Conservation (phyloP, 2,329 filamentous ascomycete species). For the Cryphonectria naterciae region DNA sequence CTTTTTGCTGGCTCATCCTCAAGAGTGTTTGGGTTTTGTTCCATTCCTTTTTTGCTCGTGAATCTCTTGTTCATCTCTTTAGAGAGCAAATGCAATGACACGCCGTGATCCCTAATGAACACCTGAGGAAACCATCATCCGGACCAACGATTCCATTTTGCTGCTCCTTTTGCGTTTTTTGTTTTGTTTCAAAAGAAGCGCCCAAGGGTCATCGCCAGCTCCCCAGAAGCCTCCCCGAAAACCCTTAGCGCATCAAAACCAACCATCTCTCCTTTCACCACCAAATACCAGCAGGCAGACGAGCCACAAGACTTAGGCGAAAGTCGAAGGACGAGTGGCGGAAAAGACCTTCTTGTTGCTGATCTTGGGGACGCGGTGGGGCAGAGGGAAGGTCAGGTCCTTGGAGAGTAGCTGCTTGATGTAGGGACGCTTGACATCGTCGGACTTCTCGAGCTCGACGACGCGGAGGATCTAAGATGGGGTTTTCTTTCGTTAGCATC, state of each 20-base stretch:
- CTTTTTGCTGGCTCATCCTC: conserved; percentile 2
- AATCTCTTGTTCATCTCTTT: conserved; percentile 36
- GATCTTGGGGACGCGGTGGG: conserved; percentile 89
- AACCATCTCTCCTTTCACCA: background rate
- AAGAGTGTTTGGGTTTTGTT: conserved; percentile 47
- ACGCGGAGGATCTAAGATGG: conserved; percentile 87
- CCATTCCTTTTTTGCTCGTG: conserved; percentile 39
- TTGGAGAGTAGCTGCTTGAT: conserved; percentile 98
- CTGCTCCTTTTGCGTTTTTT: conserved; percentile 3
- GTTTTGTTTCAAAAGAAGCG: conserved; percentile 28
- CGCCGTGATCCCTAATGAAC: conserved; percentile 66
- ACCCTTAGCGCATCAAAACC: conserved; percentile 18
- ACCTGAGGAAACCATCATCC: conserved; percentile 58
- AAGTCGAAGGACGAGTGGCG: conserved; percentile 91
- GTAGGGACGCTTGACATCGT: conserved; percentile 97
- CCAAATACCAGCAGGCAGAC: conserved; percentile 48
- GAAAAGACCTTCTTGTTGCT: conserved; percentile 89
- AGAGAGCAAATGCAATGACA: conserved; percentile 61
- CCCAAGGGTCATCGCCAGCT: conserved; percentile 34
- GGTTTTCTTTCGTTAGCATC: conserved; percentile 36
- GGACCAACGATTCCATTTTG: conserved; percentile 11
- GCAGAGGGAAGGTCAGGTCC: conserved; percentile 96
- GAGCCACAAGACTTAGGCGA: conserved; percentile 75
- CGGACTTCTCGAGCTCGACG: conserved; percentile 92
- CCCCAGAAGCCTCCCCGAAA: conserved; percentile 25